Evolutionary conservation across 768 basidiomycete species (phyloP).

Genomic region (Boletus reticulatus): DNA sequence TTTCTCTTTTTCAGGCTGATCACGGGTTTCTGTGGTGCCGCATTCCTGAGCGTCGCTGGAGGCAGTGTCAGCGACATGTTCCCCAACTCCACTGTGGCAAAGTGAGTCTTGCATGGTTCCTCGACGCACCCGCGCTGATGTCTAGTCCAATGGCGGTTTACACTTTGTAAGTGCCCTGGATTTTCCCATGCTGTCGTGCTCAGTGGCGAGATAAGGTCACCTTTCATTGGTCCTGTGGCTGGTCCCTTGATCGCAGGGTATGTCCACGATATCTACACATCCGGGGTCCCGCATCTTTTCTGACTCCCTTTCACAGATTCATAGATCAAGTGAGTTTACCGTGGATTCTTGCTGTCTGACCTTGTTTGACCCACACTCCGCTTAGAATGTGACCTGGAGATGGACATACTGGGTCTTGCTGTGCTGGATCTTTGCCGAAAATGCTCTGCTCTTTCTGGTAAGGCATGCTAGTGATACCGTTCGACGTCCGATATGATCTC

Average conservation of each 20-base stretch:
- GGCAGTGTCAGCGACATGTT: conserved; percentile 62
- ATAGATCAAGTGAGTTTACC: conserved; percentile 57
- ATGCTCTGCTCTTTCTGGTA: conserved; percentile 50
- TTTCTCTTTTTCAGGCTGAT: conserved; percentile 62
- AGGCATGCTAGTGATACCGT: conserved; percentile 11
- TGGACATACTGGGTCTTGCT: conserved; percentile 76
- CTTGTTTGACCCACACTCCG: not conserved
- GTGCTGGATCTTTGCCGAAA: conserved; percentile 65
- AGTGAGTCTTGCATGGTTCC: conserved; percentile 37
- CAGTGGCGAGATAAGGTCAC: conserved; percentile 29
- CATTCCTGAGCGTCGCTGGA: conserved; percentile 62
- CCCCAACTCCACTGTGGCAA: conserved; percentile 52
- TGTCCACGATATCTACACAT: conserved; percentile 17
- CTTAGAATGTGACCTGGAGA: conserved; percentile 57
- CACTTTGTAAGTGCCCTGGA: conserved; percentile 33
- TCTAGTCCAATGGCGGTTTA: conserved; percentile 56
- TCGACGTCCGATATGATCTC: not conserved
- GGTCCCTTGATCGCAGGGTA: conserved; percentile 62
- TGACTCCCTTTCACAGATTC: conserved; percentile 41
- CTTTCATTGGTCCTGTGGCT: conserved; percentile 55
- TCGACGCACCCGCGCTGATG: conserved; percentile 5
- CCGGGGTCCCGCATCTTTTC: not conserved
- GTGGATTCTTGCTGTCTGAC: not conserved
- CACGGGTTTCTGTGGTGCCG: conserved; percentile 51
- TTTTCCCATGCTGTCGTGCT: not conserved